phyloP scores from a whole-genome alignment of 2,329 filamentous ascomycete species.

The Fonsecaea multimorphosa region DNA sequence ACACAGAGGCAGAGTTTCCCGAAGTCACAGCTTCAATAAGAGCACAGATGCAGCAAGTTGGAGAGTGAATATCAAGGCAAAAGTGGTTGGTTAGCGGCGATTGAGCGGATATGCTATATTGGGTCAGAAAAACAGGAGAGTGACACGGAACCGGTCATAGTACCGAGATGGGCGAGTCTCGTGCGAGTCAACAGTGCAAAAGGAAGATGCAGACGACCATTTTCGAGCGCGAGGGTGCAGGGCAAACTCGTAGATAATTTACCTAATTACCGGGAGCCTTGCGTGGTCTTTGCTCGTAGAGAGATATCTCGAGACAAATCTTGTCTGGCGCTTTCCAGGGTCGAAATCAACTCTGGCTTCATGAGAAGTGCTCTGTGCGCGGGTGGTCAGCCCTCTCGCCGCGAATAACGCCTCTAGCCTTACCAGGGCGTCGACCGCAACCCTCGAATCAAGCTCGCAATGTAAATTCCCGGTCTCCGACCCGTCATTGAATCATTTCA shows the following conservation, averaged over 20 bases:
- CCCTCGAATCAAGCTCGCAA: slow-evolving; percentile 10
- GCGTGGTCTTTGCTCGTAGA: background rate
- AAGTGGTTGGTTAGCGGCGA: background rate
- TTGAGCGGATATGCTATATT: background rate
- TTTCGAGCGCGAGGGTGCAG: background rate
- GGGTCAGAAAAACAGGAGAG: background rate
- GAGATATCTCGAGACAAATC: background rate
- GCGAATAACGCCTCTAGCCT: slow-evolving; percentile 12
- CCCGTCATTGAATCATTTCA: slow-evolving; percentile 20
- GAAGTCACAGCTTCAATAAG: background rate
- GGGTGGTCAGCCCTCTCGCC: background rate
- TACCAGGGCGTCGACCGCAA: slow-evolving; percentile 16
- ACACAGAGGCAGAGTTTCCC: too few species aligned
- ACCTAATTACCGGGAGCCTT: background rate
- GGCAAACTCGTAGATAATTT: background rate
- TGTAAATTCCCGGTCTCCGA: slow-evolving; percentile 12
- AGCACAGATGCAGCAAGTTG: background rate
- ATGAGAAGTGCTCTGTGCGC: background rate
- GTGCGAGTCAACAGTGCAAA: background rate
- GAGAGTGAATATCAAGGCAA: background rate
- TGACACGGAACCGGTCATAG: background rate
- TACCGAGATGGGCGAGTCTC: background rate
- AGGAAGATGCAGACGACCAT: background rate
- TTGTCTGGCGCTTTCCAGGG: background rate
- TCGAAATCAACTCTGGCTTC: background rate